phyloP scores from a whole-genome alignment of 768 basidiomycete genomes.

The Tubosaeta sp. region DNA sequence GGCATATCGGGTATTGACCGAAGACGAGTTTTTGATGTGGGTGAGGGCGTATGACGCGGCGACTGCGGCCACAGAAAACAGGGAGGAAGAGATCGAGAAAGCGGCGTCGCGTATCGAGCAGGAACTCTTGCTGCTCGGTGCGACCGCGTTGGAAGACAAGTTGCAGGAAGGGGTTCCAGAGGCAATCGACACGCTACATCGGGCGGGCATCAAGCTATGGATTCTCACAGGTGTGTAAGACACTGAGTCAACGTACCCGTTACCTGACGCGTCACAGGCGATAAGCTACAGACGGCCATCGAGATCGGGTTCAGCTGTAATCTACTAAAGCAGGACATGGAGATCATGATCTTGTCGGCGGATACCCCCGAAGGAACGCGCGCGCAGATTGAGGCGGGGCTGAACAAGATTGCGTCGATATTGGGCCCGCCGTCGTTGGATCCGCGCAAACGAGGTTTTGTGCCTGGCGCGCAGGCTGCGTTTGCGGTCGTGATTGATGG shows the following conservation, averaged over 20 bases:
- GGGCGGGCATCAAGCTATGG: constrained; percentile 97
- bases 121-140: constrained; percentile 79
- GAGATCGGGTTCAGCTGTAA: constrained; percentile 97
- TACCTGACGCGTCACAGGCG: constrained; percentile 46
- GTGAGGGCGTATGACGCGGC: constrained; percentile 77
- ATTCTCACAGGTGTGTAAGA: constrained; percentile 75
- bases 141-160: constrained; percentile 96
- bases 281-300: constrained; percentile 97
- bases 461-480: constrained; percentile 58
- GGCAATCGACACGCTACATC: constrained; percentile 86
- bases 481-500: constrained; percentile 98
- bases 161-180: constrained; percentile 96
- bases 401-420: constrained; percentile 91
- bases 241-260: neutral
- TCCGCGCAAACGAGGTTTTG: constrained; percentile 59
- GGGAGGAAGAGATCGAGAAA: constrained; percentile 91
- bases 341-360: constrained; percentile 94
- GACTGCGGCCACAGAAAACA: constrained; percentile 64
- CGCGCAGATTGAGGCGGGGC: constrained; percentile 82
- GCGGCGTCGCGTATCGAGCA: constrained; percentile 83
- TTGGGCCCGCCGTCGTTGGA: constrained; percentile 71
- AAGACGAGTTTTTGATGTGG: constrained; percentile 87
- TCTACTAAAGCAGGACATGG: constrained; percentile 90
- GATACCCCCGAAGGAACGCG: constrained; percentile 71
- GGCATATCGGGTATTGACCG: constrained; percentile 69